Evolutionary conservation across 116 monocot genomes (phyloP), one percentile per base, ranked within the genome.

Genomic region (Iris pallida): DNA sequence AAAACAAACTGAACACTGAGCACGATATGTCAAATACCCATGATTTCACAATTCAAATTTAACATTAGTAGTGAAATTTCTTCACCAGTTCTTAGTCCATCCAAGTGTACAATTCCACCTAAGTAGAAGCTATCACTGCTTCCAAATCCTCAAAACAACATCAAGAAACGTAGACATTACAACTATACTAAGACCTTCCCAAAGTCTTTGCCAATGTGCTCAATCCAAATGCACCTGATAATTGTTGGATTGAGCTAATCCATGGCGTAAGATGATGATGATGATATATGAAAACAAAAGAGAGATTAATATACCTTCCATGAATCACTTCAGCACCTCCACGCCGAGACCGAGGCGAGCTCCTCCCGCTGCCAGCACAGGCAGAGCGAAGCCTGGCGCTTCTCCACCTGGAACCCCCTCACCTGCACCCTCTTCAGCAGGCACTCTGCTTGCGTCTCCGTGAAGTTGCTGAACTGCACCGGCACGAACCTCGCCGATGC

Each of bases 391-490:
- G 63, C 62, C 43, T 76, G 64, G 16, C 57, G 13, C 57, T 70
- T 69, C 70, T 69, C 70, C 11, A 70, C 61, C 20, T 70, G 64
- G 47, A 76, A 76, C 3, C 76, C 76, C 45, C 57, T 30, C 2
- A 48, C 61, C 42, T 54, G 63, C 47, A 57, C 64, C 63, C 76
- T 53, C 64, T 49, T 63, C 47, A 76, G 16, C 12, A 76, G 15
- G 64, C 76, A 76, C 16, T 76, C 76, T 0, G 76, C 76, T 42
- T 76, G 76, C 11, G 69, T 53, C 76, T 64, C 64, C 0, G 70
- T 47, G 46, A 64, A 63, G n/a, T 64, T 64, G 57, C 76, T 76
- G 42, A 76, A 57, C 18, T 70, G 63, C 16, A 70, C 2, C 12
- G 70, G 64, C 42, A 44, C 20, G 11, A 76, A 64, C 12, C 76